Conservation (phyloP, 768 basidiomycete species). For the Erythrobasidium yunnanense region DNA sequence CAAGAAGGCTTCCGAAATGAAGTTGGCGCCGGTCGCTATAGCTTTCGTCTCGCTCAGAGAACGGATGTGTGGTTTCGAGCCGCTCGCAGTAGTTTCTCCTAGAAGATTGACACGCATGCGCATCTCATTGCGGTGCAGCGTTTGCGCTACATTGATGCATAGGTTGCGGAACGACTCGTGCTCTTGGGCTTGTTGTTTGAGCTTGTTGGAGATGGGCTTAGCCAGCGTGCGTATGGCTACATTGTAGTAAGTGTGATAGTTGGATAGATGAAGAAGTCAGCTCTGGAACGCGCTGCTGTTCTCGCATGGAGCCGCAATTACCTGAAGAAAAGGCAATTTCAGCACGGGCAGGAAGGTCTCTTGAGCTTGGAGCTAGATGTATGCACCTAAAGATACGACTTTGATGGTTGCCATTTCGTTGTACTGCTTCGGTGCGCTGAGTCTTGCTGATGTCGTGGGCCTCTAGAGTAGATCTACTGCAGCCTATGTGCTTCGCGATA, state of each 20-base stretch:
- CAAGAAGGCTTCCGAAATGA: conserved; percentile 26
- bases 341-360: background rate
- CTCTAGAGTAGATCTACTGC: too few relatives aligned
- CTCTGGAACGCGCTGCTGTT: background rate
- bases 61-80: conserved; percentile 15
- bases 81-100: background rate
- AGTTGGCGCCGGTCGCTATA: conserved; percentile 19
- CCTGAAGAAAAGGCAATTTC: conserved; percentile 1
- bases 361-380: background rate
- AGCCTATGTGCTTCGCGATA: too few relatives aligned
- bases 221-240: conserved; percentile 18
- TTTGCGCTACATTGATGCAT: conserved; percentile 23
- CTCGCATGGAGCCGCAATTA: too few relatives aligned
- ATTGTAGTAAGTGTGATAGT: background rate
- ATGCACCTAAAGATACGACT: conserved; percentile 17
- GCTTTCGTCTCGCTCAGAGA: conserved; percentile 26
- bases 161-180: conserved; percentile 17
- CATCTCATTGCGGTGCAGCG: conserved; percentile 14
- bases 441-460: too few relatives aligned
- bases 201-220: conserved; percentile 24
- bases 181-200: conserved; percentile 24
- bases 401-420: conserved; percentile 21
- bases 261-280: background rate
- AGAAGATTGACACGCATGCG: conserved; percentile 24
- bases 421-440: too few relatives aligned